phyloP scores from a whole-genome alignment of 768 basidiomycete species.

The Lanmaoa pseudosensibilis region DNA sequence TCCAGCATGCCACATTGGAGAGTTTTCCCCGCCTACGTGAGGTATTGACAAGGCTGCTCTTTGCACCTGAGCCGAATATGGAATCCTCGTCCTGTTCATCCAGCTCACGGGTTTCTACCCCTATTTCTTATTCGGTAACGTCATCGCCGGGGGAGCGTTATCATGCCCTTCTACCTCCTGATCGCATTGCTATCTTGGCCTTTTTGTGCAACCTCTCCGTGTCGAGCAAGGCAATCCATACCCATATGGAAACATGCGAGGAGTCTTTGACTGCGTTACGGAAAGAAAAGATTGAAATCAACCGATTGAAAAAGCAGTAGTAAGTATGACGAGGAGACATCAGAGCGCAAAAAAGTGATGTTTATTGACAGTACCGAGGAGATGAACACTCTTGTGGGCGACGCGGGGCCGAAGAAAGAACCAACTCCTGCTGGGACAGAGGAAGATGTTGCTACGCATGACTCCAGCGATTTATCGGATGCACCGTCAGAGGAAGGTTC shows the following conservation, averaged over 20 bases:
- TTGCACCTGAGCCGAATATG: slow-evolving; percentile 52
- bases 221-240: slow-evolving; percentile 85
- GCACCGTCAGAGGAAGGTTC: slow-evolving; percentile 60
- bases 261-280: slow-evolving; percentile 86
- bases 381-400: slow-evolving; percentile 63
- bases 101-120: slow-evolving; percentile 49
- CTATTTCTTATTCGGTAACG: slow-evolving; percentile 40
- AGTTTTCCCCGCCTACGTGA: slow-evolving; percentile 74
- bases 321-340: slow-evolving; percentile 43
- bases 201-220: slow-evolving; percentile 90
- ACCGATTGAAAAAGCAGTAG: slow-evolving; percentile 86
- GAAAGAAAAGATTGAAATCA: slow-evolving; percentile 95
- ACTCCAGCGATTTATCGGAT: slow-evolving; percentile 75
- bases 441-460: slow-evolving; percentile 61
- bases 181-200: slow-evolving; percentile 81
- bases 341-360: slow-evolving; percentile 14
- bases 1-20: slow-evolving; percentile 68
- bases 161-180: slow-evolving; percentile 64
- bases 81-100: slow-evolving; percentile 48
- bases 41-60: slow-evolving; percentile 71
- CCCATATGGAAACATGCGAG: slow-evolving; percentile 89
- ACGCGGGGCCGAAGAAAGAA: slow-evolving; percentile 49
- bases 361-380: slow-evolving; percentile 59
- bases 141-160: slow-evolving; percentile 71
- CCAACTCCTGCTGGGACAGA: slow-evolving; percentile 40